Evolutionary conservation across 352 stramenopile species (phyloP).

Genomic region (Phytopythium cucurbitacearum): DNA sequence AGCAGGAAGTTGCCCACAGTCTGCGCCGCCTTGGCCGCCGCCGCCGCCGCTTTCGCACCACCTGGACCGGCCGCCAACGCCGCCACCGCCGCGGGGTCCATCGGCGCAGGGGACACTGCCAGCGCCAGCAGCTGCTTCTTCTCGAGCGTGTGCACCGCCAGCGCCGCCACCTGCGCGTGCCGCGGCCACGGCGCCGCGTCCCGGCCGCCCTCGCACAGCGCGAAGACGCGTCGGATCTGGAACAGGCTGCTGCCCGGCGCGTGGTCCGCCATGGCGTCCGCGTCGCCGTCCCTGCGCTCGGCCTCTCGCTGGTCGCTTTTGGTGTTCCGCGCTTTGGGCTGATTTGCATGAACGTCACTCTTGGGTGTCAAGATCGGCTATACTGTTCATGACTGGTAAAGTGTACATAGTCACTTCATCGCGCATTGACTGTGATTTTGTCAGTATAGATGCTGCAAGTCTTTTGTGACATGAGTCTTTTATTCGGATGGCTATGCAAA

Average conservation of each 20-base stretch:
- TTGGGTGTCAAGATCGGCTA: too few species aligned
- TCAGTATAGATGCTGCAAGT: too few species aligned
- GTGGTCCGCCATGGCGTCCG: conserved; percentile 6
- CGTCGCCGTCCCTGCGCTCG: not conserved
- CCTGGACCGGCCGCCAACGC: not conserved
- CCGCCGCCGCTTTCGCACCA: not conserved
- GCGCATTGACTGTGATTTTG: too few species aligned
- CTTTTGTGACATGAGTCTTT: too few species aligned
- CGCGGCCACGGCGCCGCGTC: conserved; percentile 5
- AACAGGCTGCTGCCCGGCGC: conserved; percentile 62
- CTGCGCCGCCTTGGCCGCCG: conserved; percentile 17
- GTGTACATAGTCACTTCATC: too few species aligned
- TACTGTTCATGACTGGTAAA: too few species aligned
- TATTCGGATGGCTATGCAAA: too few species aligned
- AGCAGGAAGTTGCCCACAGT: conserved; percentile 48
- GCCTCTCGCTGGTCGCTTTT: not conserved
- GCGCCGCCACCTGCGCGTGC: conserved; percentile 38
- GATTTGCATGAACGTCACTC: too few species aligned
- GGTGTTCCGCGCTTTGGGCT: too few species aligned
- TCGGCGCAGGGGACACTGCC: conserved; percentile 26
- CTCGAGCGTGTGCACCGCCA: conserved; percentile 66
- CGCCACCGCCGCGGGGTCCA: not conserved
- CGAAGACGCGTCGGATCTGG: conserved; percentile 67
- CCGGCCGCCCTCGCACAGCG: conserved; percentile 7
- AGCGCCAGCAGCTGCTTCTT: conserved; percentile 75